Evolutionary conservation across 1,139 yeast species (phyloP).

Genomic region (Saccharomyces hybrid): DNA sequence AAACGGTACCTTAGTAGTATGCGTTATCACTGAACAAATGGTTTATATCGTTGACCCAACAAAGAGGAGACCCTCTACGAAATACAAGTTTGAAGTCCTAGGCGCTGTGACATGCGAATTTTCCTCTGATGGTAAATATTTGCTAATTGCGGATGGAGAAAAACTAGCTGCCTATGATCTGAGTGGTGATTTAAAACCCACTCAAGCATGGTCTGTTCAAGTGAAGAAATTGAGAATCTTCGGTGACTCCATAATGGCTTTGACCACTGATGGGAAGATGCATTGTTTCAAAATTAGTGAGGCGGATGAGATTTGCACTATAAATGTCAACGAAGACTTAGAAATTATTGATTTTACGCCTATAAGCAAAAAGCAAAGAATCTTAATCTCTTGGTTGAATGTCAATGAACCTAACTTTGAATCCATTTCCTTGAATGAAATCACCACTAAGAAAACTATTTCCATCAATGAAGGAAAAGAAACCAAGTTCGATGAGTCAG

Average conservation of each 20-base stretch:
- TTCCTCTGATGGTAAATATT: constrained; percentile 17
- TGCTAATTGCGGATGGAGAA: constrained; percentile 20
- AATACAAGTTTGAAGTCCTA: constrained; percentile 18
- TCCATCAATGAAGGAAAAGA: constrained; percentile 14
- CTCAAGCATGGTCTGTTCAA: constrained; percentile 20
- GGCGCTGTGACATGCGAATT: constrained; percentile 17
- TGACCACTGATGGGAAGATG: constrained; percentile 18
- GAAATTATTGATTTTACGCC: constrained; percentile 24
- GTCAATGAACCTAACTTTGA: constrained; percentile 31
- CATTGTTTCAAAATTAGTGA: constrained; percentile 14
- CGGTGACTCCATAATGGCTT: constrained; percentile 17
- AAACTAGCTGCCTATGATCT: constrained; percentile 18
- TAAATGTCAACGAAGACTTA: constrained; percentile 17
- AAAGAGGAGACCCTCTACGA: constrained; percentile 29
- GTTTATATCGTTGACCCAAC: constrained; percentile 30
- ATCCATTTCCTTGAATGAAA: constrained; percentile 15
- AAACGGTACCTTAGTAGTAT: constrained; percentile 11
- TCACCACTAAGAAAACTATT: constrained; percentile 16
- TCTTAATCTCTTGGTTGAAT: constrained; percentile 31
- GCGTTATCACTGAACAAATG: constrained; percentile 19
- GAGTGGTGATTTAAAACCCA: constrained; percentile 8
- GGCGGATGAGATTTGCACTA: constrained; percentile 12
- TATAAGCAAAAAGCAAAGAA: constrained; percentile 8
- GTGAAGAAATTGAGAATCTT: constrained; percentile 17
- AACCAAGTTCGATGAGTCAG: not conserved